phyloP scores from a whole-genome alignment of 306 rosid genomes.

The Mucuna pruriens region DNA sequence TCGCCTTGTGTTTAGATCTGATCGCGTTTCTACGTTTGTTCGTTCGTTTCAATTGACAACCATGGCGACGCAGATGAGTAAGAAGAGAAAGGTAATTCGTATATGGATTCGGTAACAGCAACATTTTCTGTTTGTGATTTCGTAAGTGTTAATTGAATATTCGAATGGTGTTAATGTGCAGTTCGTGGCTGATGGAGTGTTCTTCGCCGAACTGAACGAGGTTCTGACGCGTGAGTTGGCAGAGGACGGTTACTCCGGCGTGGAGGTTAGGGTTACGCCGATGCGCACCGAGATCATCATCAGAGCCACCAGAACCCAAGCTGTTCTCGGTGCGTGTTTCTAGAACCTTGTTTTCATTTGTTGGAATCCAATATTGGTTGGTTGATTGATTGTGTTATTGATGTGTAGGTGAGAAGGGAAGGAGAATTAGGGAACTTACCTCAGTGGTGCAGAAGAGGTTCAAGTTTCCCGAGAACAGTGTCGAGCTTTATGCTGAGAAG shows the following conservation, averaged over 20 bases:
- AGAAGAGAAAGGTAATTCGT: not conserved
- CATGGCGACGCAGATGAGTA: slow-evolving; percentile 21
- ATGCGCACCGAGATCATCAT: slow-evolving; percentile 23
- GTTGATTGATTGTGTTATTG: not conserved
- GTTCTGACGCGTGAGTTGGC: slow-evolving; percentile 10
- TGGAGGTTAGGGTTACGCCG: slow-evolving; percentile 29
- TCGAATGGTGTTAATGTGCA: not conserved
- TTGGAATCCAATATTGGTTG: not conserved
- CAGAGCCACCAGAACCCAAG: slow-evolving; percentile 33
- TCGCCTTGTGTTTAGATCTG: not conserved
- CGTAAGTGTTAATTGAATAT: not conserved
- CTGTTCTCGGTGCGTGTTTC: not conserved
- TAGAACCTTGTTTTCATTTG: not conserved
- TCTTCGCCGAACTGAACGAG: slow-evolving; percentile 20
- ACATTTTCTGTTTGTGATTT: not conserved
- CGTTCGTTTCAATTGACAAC: not conserved
- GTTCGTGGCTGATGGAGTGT: slow-evolving; percentile 25
- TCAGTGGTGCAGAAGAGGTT: slow-evolving; percentile 28
- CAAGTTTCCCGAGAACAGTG: slow-evolving; percentile 5
- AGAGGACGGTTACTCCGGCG: slow-evolving; percentile 26
- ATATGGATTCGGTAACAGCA: fast-evolving
- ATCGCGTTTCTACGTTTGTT: not conserved
- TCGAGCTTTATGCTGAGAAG: slow-evolving; percentile 6
- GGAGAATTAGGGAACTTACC: slow-evolving; percentile 19
- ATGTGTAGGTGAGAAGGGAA: slow-evolving; percentile 8